These are phyloP conservation scores for Calonectria crousiana DNA, from an alignment of 2,329 filamentous ascomycete species.

Conservation along the genomic window DNA sequence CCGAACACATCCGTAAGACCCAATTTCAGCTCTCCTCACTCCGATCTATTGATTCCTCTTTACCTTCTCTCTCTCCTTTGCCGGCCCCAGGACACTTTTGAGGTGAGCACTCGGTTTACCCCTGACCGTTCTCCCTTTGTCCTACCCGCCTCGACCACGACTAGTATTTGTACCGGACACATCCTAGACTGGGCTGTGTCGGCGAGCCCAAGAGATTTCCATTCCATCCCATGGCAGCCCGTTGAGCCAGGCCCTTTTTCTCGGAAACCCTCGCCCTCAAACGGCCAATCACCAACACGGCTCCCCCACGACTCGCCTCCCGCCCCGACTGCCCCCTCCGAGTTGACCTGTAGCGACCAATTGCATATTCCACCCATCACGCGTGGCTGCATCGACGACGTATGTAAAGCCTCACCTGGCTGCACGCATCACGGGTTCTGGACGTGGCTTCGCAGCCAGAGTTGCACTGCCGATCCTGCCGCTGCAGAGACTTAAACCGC, in stretches of 20 bases:
- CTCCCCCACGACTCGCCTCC: conserved; percentile 33
- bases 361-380: conserved; percentile 37
- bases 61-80: conserved; percentile 7
- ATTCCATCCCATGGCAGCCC: conserved; percentile 10
- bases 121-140: neutral
- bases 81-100: neutral
- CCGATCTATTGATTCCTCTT: conserved; percentile 6
- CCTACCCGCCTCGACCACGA: neutral
- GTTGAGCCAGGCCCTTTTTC: conserved; percentile 10
- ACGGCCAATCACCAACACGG: conserved; percentile 35
- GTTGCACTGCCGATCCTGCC: conserved; percentile 26
- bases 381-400: conserved; percentile 36
- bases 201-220: neutral
- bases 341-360: conserved; percentile 33
- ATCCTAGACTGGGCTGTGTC: neutral
- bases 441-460: conserved; percentile 30
- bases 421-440: conserved; percentile 25
- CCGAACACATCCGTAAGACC: conserved; percentile 19
- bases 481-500: conserved; percentile 28
- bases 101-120: neutral
- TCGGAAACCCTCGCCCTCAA: conserved; percentile 40
- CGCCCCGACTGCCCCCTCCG: conserved; percentile 34
- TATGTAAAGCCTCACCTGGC: conserved; percentile 28
- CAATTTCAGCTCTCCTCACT: conserved; percentile 23
- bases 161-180: neutral